A percentile compares a stretch with the other conserved stretches of the same genome.
Conservation (phyloP, 352 stramenopile genomes). For the Phytopythium aichiense region DNA sequence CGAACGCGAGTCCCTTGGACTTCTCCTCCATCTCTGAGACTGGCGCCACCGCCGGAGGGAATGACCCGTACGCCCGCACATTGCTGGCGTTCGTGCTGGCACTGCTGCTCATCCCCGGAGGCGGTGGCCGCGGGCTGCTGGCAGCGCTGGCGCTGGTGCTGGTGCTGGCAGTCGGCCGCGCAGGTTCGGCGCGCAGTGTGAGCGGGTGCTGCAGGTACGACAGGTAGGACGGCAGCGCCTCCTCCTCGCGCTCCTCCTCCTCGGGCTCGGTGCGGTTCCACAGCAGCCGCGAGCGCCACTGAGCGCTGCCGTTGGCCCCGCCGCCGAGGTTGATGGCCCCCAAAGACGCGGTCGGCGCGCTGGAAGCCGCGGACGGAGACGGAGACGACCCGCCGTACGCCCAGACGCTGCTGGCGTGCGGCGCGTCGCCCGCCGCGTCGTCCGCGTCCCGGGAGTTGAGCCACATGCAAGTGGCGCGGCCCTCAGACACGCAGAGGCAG, state of each 20-base stretch:
- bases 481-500: too few species aligned
- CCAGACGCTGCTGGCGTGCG: neutral
- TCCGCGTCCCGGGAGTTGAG: slow-evolving; percentile 6
- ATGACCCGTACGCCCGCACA: neutral
- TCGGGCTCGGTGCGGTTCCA: slow-evolving; percentile 56
- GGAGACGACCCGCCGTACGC: neutral
- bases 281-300: slow-evolving; percentile 27
- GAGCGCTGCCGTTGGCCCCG: neutral
- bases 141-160: too few species aligned
- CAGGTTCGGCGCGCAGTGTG: slow-evolving; percentile 3
- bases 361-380: neutral
- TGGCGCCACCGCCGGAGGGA: neutral
- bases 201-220: slow-evolving; percentile 54
- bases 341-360: neutral
- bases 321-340: neutral
- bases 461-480: neutral
- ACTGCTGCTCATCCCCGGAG: slow-evolving; percentile 3
- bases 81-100: neutral
- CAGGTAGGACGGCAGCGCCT: slow-evolving; percentile 68
- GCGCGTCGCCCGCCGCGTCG: neutral
- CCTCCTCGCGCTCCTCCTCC: slow-evolving; percentile 68
- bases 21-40: slow-evolving; percentile 26
- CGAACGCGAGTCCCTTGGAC: slow-evolving; percentile 43
- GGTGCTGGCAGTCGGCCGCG: neutral
- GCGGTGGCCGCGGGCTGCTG: neutral